phyloP scores from a whole-genome alignment of 257 asterid genomes.

The Thymus mandschuricus region DNA sequence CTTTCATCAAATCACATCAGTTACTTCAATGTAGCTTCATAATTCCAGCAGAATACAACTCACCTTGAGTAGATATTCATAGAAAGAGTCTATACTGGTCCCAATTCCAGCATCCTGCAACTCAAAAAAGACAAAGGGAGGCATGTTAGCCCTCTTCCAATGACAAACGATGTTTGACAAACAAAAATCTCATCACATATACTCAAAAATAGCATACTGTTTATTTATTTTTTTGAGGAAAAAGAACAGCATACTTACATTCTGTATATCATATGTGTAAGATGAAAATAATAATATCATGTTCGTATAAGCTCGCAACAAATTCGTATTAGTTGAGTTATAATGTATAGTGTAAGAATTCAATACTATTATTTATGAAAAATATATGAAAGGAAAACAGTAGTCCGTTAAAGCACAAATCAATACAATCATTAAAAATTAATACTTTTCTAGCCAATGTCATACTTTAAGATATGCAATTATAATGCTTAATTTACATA shows the following conservation, averaged over 20 bases:
- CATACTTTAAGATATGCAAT: too few species aligned
- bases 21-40: neutral
- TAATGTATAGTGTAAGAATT: neutral
- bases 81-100: conserved; percentile 97
- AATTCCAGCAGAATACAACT: conserved; percentile 33
- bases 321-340: conserved; percentile 7
- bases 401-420: conserved; percentile 9
- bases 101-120: conserved; percentile 99
- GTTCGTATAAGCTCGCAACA: neutral
- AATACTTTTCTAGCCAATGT: conserved; percentile 14
- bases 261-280: too few species aligned
- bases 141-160: conserved; percentile 34
- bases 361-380: neutral
- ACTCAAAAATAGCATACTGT: neutral
- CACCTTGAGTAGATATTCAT: conserved; percentile 96
- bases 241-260: too few species aligned
- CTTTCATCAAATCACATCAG: neutral
- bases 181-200: neutral
- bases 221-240: too few species aligned
- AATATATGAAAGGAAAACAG: conserved; percentile 14
- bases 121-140: conserved; percentile 29
- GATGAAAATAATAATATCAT: neutral
- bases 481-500: too few species aligned
- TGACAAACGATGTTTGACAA: conserved; percentile 17
- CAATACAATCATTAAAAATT: neutral